A percentile compares a stretch with the other conserved stretches of the same genome.
phyloP scores from a whole-genome alignment of 305 asterid species.

The Plantago lanceolata region DNA sequence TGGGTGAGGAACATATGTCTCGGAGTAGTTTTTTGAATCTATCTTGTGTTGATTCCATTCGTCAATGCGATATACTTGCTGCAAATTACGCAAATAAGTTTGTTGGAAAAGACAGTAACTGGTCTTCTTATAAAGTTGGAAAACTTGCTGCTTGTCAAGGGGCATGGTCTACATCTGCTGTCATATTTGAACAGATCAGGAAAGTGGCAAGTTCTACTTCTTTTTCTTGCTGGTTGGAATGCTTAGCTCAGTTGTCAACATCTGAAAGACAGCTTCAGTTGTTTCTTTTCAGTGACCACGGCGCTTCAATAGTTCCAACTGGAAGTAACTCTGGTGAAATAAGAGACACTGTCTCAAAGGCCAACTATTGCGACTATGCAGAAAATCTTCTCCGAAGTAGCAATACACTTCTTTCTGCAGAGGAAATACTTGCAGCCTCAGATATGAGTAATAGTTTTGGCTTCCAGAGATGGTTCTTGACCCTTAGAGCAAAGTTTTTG shows the following conservation, averaged over 20 bases:
- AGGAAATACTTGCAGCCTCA: constrained; percentile 44
- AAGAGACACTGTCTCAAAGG: constrained; percentile 25
- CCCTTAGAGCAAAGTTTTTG: constrained; percentile 52
- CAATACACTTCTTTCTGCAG: constrained; percentile 38
- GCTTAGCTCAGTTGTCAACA: constrained; percentile 51
- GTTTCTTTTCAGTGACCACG: constrained; percentile 28
- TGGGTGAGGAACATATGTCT: constrained; percentile 29
- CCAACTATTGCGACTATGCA: constrained; percentile 23
- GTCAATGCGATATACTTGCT: constrained; percentile 43
- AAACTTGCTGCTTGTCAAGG: constrained; percentile 72
- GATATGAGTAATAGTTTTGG: constrained; percentile 31
- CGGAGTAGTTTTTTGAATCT: constrained; percentile 16
- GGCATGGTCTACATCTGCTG: constrained; percentile 70
- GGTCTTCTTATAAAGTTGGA: constrained; percentile 71
- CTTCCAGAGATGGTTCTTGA: constrained; percentile 76
- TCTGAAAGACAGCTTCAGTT: constrained; percentile 56
- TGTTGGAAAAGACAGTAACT: constrained; percentile 42
- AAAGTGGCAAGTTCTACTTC: constrained; percentile 46
- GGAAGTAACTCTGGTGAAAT: constrained; percentile 25
- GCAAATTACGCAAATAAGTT: constrained; percentile 44
- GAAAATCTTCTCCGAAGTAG: constrained; percentile 44
- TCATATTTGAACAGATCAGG: constrained; percentile 58
- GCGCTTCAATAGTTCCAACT: constrained; percentile 12
- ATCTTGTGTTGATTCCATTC: constrained; percentile 31
- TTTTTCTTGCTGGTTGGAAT: constrained; percentile 60